Conservation (phyloP, 139 green algal genomes). For the Coccomyxa sp. region DNA sequence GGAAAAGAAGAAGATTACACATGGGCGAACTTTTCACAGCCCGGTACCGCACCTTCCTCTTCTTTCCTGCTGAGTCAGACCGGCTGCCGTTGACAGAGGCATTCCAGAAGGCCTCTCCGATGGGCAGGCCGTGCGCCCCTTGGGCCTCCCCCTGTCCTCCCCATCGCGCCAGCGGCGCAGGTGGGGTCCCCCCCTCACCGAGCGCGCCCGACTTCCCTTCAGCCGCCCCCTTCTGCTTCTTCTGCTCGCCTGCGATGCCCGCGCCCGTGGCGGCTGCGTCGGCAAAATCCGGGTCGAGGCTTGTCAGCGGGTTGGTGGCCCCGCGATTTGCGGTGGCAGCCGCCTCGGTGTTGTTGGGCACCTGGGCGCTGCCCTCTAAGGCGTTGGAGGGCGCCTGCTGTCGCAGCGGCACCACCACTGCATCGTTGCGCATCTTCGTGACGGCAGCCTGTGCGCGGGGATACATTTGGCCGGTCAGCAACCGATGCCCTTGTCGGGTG, state of each 20-base stretch:
- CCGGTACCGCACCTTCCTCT: too few species aligned
- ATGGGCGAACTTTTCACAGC: too few species aligned
- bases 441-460: background rate
- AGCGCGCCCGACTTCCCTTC: background rate
- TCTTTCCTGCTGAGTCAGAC: too few species aligned
- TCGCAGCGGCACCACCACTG: background rate
- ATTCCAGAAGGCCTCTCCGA: background rate
- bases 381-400: background rate
- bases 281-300: background rate
- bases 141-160: too few species aligned
- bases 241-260: background rate
- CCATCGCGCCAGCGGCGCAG: too few species aligned
- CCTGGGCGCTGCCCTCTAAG: background rate
- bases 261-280: background rate
- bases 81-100: too few species aligned
- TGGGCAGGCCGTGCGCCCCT: background rate
- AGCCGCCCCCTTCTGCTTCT: background rate
- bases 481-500: too few species aligned
- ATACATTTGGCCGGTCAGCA: too few species aligned
- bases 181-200: background rate
- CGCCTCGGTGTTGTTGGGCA: slow-evolving; percentile 1
- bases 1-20: too few species aligned
- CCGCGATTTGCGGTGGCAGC: background rate
- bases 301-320: background rate
- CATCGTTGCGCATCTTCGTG: background rate